A percentile compares a stretch with the other conserved stretches of the same genome.
Conservation (phyloP, 768 basidiomycete species). For the Pleurotus djamor region DNA sequence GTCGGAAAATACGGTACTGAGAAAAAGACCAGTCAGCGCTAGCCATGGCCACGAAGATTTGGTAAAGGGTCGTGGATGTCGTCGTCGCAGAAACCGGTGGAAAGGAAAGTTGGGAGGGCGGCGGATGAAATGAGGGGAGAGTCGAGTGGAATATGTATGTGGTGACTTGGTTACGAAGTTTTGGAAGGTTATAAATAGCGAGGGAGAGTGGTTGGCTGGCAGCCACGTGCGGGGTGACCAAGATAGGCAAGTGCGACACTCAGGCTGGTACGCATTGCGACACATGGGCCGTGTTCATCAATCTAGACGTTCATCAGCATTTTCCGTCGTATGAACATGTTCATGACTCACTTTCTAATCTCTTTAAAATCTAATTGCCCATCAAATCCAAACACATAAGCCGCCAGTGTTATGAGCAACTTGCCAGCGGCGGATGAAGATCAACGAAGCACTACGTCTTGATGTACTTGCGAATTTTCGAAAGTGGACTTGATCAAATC, state of each 20-base stretch:
- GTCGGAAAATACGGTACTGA: slow-evolving; percentile 98
- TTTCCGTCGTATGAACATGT: not conserved
- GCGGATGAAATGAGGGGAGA: slow-evolving; percentile 98
- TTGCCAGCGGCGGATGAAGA: slow-evolving; percentile 98
- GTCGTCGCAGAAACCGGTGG: slow-evolving; percentile 90
- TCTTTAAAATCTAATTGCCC: slow-evolving; percentile 98
- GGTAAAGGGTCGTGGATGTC: slow-evolving; percentile 85
- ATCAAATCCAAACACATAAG: slow-evolving; percentile 82
- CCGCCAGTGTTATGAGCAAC: slow-evolving; percentile 89
- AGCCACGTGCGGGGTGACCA: slow-evolving; percentile 90
- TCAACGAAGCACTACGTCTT: slow-evolving; percentile 90
- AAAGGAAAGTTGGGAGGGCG: slow-evolving; percentile 82
- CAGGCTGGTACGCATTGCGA: slow-evolving; percentile 94
- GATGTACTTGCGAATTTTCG: slow-evolving; percentile 99
- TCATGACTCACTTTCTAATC: slow-evolving; percentile 80
- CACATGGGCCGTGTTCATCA: slow-evolving; percentile 86
- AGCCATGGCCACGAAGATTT: slow-evolving; percentile 94
- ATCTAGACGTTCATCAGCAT: slow-evolving; percentile 37
- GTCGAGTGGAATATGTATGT: slow-evolving; percentile 95
- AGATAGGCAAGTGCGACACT: slow-evolving; percentile 90
- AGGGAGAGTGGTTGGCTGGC: slow-evolving; percentile 90
- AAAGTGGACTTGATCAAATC: slow-evolving; percentile 98
- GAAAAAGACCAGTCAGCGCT: slow-evolving; percentile 77
- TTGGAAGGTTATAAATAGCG: slow-evolving; percentile 93
- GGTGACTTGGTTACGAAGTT: slow-evolving; percentile 96